phyloP scores from a whole-genome alignment of 2,329 filamentous ascomycete genomes.

The Hypoxylon sp. region DNA sequence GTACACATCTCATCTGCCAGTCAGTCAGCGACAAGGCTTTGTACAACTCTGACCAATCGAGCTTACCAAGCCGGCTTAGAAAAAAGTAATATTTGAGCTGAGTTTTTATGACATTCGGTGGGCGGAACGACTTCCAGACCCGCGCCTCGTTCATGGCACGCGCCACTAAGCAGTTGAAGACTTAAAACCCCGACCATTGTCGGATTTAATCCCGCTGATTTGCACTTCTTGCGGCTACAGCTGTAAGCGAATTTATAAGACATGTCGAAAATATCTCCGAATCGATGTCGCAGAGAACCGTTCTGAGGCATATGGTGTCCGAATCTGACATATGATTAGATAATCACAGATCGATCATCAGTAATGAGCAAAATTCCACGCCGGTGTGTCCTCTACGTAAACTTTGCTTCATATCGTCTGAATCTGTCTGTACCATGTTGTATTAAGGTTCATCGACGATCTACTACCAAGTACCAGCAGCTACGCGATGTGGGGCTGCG shows the following conservation, averaged over 20 bases:
- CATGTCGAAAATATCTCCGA: neutral
- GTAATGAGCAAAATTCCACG: neutral
- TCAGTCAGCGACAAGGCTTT: neutral
- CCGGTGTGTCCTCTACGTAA: too few species aligned
- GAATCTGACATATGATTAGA: neutral
- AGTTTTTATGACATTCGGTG: too few species aligned
- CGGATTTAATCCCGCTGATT: neutral
- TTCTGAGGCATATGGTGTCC: neutral
- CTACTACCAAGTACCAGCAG: neutral
- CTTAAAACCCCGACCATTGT: neutral
- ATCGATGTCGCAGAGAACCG: too few species aligned
- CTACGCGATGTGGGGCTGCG: neutral
- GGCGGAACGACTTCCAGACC: neutral
- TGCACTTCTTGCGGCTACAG: neutral
- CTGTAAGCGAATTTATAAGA: neutral
- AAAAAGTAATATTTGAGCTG: neutral
- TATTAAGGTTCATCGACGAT: neutral
- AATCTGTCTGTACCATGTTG: neutral
- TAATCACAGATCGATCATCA: neutral
- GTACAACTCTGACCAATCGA: neutral
- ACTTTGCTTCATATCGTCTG: neutral
- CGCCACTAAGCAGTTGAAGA: neutral
- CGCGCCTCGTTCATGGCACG: neutral
- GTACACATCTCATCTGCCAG: neutral
- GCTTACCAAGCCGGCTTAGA: constrained; percentile 4